A percentile compares a stretch with the other conserved stretches of the same genome.
These are phyloP conservation scores for Novymonas esmeraldas DNA, from an alignment of 208 protist genomes.

Conservation along the genomic window DNA sequence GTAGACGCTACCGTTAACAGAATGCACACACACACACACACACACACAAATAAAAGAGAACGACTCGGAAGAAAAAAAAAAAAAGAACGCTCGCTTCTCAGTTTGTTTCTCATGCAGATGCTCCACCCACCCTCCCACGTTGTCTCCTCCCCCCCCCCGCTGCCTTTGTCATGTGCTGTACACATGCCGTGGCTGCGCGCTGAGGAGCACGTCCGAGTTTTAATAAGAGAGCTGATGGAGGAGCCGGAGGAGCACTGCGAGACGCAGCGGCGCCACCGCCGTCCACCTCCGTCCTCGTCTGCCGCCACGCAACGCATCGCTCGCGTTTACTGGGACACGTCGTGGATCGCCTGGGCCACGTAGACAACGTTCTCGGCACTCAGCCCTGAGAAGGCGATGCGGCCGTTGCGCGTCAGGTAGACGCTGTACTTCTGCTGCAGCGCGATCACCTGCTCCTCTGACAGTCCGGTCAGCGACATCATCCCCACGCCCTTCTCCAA, in stretches of 20 bases:
- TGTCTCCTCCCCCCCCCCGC: too few relatives aligned
- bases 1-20: too few relatives aligned
- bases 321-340: conserved; percentile 41
- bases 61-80: too few relatives aligned
- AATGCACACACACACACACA: too few relatives aligned
- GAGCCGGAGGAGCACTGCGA: background rate
- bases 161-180: background rate
- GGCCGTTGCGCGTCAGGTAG: conserved; percentile 78
- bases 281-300: background rate
- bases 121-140: too few relatives aligned
- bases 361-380: conserved; percentile 74
- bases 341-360: conserved; percentile 69
- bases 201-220: background rate
- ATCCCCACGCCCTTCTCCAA: conserved; percentile 96
- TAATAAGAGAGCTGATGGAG: background rate
- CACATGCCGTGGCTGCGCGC: background rate
- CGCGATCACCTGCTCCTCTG: conserved; percentile 55
- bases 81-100: too few relatives aligned
- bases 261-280: background rate
- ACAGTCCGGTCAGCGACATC: conserved; percentile 96
- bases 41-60: too few relatives aligned
- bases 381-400: conserved; percentile 77
- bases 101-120: too few relatives aligned
- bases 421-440: conserved; percentile 67
- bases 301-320: background rate